These are phyloP conservation scores for Alnus rubra DNA, from an alignment of 306 rosid species.

Conservation along the genomic window DNA sequence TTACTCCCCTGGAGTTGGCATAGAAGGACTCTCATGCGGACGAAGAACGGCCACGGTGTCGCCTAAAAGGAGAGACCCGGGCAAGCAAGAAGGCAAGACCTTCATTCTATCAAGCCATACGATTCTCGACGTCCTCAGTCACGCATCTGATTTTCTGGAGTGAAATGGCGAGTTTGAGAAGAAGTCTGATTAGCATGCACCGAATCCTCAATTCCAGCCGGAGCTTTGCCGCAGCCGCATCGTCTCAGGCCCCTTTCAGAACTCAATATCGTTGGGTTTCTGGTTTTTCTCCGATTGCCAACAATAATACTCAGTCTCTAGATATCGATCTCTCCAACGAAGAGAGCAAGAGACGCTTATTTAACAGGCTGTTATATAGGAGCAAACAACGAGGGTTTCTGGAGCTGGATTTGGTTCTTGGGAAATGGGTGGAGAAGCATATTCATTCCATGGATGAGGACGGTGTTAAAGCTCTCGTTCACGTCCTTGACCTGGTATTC, in stretches of 20 bases:
- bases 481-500: slow-evolving; percentile 73
- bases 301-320: slow-evolving; percentile 17
- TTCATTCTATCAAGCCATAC: too few species aligned
- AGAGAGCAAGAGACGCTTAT: slow-evolving; percentile 72
- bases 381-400: slow-evolving; percentile 91
- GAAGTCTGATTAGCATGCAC: slow-evolving; percentile 26
- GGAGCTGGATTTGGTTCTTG: slow-evolving; percentile 86
- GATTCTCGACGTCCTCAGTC: too few species aligned
- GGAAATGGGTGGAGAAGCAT: slow-evolving; percentile 89
- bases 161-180: slow-evolving; percentile 52
- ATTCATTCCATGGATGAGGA: slow-evolving; percentile 69
- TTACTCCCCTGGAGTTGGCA: too few species aligned
- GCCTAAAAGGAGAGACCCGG: too few species aligned
- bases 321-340: slow-evolving; percentile 65
- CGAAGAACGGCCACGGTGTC: too few species aligned
- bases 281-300: slow-evolving; percentile 37
- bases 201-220: slow-evolving; percentile 36
- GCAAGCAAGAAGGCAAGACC: too few species aligned
- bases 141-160: neutral
- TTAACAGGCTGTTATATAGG: slow-evolving; percentile 75
- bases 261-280: slow-evolving; percentile 27
- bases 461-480: slow-evolving; percentile 58
- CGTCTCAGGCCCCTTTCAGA: slow-evolving; percentile 29
- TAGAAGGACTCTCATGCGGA: too few species aligned
- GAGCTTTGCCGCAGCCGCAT: slow-evolving; percentile 24